Base-by-base conservation (phyloP, 352 stramenopile genomes). In the Paralagenidium karlingii region DNA sequence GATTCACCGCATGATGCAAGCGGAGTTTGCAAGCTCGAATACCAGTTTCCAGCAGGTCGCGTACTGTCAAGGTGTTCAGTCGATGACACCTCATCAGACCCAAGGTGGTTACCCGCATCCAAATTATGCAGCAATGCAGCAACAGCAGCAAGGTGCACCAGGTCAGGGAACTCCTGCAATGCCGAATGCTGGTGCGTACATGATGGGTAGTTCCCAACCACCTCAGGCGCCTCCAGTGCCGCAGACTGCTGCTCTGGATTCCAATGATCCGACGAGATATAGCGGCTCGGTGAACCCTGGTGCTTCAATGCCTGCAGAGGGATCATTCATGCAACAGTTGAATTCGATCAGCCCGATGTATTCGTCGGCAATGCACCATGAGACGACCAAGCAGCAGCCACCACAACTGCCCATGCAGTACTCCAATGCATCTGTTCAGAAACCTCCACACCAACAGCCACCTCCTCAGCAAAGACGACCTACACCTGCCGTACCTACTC, bases 1-100 rank as follows among this genome's bases (percentile, higher is more conserved):
- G 31, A 65, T 87, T 11, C 37, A 71, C 41, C 68, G 74, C 20
- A 38, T 87, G 25, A 71, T 82, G 56, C 62, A 80, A 46, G 53
- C 61, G 11, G 65, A 74, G 29, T 39, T 62, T 0, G 9, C 9
- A 13, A 9, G 27, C 9, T 13, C 27, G 27, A 13, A 13, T 9
- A n/a, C n/a, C 27, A 13, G 27, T 13, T 31, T 9, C 13, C 27
- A 13, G 27, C 27, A 13, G 27, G 27, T 13, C 27, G 13, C n/a
- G n/a, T n/a, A n/a, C n/a, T n/a, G n/a, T n/a, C n/a, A n/a, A n/a
- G n/a, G n/a, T n/a, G n/a, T n/a, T n/a, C n/a, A n/a, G n/a, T n/a
- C n/a, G n/a, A n/a, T n/a, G n/a, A n/a, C n/a, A n/a, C n/a, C n/a
- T n/a, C n/a, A n/a, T n/a, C n/a, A n/a, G n/a, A n/a, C n/a, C n/a